Base-by-base conservation (phyloP, 768 basidiomycete genomes). In the Albatrellus ellisii region DNA sequence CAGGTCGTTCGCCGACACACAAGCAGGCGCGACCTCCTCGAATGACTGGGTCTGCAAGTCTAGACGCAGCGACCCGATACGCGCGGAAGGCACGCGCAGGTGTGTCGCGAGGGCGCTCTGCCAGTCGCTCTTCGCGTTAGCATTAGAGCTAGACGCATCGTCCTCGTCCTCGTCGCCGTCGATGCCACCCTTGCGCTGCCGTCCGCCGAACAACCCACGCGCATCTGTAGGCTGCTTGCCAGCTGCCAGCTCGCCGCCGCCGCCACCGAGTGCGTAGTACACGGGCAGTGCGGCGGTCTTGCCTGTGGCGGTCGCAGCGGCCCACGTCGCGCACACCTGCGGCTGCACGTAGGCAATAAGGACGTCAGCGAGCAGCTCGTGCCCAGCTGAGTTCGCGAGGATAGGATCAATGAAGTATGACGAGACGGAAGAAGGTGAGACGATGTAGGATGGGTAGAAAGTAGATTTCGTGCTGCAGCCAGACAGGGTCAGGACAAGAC, bases 1-100 rank as follows among this genome's bases (percentile, higher is more conserved):
- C 39, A 98, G 69, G 58, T 99, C 92, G 60, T 97, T 94, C n/a
- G 95, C 95, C 15, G 80, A 82, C 0, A 88, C 90, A 59, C 95
- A 98, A 64, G 72, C 90, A 6, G 94, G 95, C 28, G 77, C 70
- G 39, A 94, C 75, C 60, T 98, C 95, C 57, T 85, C 75, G 59
- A 83, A 94, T 3, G 74, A 67, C 1, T 64, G 60, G 10, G 57
- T 2, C 25, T 33, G 46, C 21, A 59, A 39, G 49, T 60, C 59
- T 17, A 49, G 51, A 1, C 85, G 85, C 2, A 71, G 74, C 5
- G 76, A 73, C 45, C 70, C 73, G 59, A 97, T 79, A 6, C 87
- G 72, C 25, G 73, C 69, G 0, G 72, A 68, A 3, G 92, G 94
- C 3, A 95, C 75, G 27, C 65, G 68, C 49, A 62, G 61, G 51